These are phyloP conservation scores for Petunia axillaris DNA, from an alignment of 257 asterid species.

Conservation along the genomic window DNA sequence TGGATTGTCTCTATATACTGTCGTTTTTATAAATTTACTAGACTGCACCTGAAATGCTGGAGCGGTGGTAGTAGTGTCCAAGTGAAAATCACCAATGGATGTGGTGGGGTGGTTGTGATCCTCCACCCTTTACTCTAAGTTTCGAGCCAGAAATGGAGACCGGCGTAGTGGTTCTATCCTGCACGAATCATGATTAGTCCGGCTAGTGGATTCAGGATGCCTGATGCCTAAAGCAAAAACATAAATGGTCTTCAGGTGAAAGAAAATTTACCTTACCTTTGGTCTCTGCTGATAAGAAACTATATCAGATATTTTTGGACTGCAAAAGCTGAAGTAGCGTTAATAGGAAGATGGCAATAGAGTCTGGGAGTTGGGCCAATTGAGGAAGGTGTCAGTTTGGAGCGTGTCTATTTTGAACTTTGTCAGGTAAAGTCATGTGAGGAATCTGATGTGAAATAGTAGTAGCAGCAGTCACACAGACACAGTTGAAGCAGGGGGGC, in stretches of 20 bases:
- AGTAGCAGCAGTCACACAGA: background rate
- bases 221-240: background rate
- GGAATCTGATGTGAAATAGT: constrained; percentile 42
- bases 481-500: background rate
- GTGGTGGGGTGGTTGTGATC: background rate
- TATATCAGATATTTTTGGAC: background rate
- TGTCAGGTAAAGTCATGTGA: constrained; percentile 70
- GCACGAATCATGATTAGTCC: background rate
- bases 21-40: background rate
- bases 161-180: background rate
- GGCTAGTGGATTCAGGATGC: background rate
- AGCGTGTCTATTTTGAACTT: constrained; percentile 18
- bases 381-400: constrained; percentile 28
- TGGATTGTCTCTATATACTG: background rate
- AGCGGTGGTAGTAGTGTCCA: background rate
- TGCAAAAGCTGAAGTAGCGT: constrained; percentile 22
- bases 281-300: background rate
- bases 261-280: background rate
- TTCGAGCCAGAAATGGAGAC: background rate
- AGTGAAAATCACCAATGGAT: background rate
- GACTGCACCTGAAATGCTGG: background rate
- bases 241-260: background rate
- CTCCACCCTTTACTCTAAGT: background rate
- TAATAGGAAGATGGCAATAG: constrained; percentile 4
- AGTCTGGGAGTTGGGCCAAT: constrained; percentile 10